Base-by-base conservation (phyloP, 1,139 yeast species). In the Spathaspora jeffriesii region DNA sequence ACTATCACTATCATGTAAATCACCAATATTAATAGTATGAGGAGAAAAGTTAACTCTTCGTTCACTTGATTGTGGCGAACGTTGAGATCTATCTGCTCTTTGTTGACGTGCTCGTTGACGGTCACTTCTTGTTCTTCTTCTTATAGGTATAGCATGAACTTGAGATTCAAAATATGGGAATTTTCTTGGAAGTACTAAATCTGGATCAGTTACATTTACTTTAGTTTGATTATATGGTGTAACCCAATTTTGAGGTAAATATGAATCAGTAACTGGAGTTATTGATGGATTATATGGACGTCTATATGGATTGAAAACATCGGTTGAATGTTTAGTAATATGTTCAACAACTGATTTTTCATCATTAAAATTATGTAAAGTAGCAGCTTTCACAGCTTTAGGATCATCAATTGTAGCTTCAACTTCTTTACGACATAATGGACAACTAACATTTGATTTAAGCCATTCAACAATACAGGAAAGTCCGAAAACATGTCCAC, bases 401-500 rank as follows among this genome's bases (percentile, higher is more conserved):
- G 68, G 63, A 47, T 62, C 63, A 40, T 63, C 55, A 43, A 57
- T 64, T 40, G 55, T 58, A 7, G 55, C 57, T 47, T 68, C 73
- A 18, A 74, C 78, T 53, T 73, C 77, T 51, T 69, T 66, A n/a
- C 79, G 61, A 49, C 79, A 74, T 42, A 74, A 60, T 9, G 79
- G 79, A 56, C 79, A 74, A 52, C 73, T 71, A 5, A 70, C 76
- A 53, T 71, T 68, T 38, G 60, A 58, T 50, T 67, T 66, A 32
- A 74, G 58, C 79, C 79, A 74, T 49, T 73, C 78, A 4, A 71
- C 60, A 23, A 74, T 70, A 54, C 79, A 74, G 9, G 70, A 57
- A 49, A 66, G 64, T 8, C 79, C 79, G 53, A 74, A 74, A 0
- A 72, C 55, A 53, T 74, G 79, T 13, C 65, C 62, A 53, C 79